These are phyloP conservation scores for Hyparrhenia diplandra DNA, from an alignment of 176 grass and related monocot species.

Conservation along the genomic window DNA sequence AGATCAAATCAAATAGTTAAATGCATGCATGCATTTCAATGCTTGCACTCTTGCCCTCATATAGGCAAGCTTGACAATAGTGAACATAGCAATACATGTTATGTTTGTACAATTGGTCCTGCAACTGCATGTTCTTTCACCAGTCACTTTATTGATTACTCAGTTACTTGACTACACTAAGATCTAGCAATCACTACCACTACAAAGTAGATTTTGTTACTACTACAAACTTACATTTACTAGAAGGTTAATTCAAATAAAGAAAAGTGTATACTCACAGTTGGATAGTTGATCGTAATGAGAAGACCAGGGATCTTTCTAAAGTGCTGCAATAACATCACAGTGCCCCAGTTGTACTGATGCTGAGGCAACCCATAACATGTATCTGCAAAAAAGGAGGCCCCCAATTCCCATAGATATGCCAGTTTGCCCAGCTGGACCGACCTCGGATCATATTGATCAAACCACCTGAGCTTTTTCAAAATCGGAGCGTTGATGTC, in stretches of 20 bases:
- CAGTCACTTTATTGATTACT: neutral
- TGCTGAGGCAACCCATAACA: neutral
- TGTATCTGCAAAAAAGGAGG: neutral
- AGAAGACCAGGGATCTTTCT: neutral
- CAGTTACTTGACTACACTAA: neutral
- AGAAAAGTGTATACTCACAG: neutral
- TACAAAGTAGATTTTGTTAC: neutral
- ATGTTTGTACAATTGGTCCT: too few relatives aligned
- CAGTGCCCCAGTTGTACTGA: neutral
- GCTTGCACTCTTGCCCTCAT: too few relatives aligned
- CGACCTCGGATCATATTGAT: neutral
- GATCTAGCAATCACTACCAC: neutral
- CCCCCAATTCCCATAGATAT: neutral
- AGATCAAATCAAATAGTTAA: too few relatives aligned
- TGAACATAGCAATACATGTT: neutral
- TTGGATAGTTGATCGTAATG: neutral
- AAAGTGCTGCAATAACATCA: neutral
- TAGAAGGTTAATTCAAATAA: neutral
- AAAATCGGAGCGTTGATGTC: neutral
- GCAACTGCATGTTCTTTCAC: neutral
- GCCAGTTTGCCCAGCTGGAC: neutral
- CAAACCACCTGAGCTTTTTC: neutral
- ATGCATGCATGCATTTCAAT: too few relatives aligned
- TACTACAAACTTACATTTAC: neutral
- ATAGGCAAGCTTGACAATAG: too few relatives aligned